Evolutionary conservation across 495 filamentous ascomycete species (phyloP).

Genomic region (Penicillium egyptiacum): DNA sequence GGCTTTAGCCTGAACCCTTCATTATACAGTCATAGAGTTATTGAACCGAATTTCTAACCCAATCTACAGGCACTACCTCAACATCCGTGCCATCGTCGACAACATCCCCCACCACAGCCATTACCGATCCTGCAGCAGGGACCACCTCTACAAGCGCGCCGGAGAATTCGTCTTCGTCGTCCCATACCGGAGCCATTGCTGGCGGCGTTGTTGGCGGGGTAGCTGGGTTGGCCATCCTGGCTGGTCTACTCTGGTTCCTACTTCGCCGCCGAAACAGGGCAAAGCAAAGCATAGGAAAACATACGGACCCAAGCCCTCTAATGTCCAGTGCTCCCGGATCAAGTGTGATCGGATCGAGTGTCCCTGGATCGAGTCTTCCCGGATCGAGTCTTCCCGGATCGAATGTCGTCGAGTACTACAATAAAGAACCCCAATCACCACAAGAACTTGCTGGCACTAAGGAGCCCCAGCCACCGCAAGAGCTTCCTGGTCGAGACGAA

Average conservation of each 20-base stretch:
- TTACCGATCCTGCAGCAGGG: background rate
- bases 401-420: background rate
- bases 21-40: background rate
- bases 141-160: background rate
- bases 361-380: background rate
- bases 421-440: background rate
- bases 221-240: slow-evolving; percentile 6
- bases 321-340: background rate
- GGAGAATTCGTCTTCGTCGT: background rate
- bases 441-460: background rate
- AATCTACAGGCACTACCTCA: background rate
- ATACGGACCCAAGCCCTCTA: background rate
- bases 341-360: background rate
- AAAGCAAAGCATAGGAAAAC: background rate
- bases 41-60: background rate
- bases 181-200: slow-evolving; percentile 15
- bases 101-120: background rate
- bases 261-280: slow-evolving; percentile 6
- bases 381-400: background rate
- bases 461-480: background rate
- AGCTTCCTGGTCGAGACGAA: background rate
- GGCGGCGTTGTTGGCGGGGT: slow-evolving; percentile 19
- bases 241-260: slow-evolving; percentile 14
- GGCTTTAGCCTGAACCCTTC: no score
- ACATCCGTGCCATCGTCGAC: background rate